Conservation (phyloP, 352 stramenopile genomes). For the Pythium utonaiense region DNA sequence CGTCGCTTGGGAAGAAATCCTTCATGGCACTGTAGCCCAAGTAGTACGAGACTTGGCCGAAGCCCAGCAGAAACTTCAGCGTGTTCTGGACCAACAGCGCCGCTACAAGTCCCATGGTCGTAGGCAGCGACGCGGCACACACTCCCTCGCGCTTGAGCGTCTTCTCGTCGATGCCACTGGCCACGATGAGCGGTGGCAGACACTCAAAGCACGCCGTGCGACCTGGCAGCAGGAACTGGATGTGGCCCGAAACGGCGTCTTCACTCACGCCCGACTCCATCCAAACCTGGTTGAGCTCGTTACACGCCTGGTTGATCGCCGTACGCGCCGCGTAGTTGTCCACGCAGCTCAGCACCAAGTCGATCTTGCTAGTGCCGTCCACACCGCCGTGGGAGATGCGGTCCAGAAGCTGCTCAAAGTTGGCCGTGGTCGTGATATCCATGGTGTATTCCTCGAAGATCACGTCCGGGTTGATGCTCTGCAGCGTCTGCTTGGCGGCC, state of each 20-base stretch:
- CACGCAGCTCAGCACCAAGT: constrained; percentile 87
- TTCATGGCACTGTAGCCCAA: constrained; percentile 86
- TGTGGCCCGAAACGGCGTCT: constrained; percentile 87
- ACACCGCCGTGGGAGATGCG: constrained; percentile 68
- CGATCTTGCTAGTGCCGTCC: constrained; percentile 49
- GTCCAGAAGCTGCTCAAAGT: constrained; percentile 84
- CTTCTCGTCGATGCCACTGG: constrained; percentile 81
- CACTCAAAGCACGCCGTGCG: constrained; percentile 89
- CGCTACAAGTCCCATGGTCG: constrained; percentile 87
- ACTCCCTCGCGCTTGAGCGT: constrained; percentile 87
- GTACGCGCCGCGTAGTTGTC: constrained; percentile 89
- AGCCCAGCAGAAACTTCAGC: constrained; percentile 83
- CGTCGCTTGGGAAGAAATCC: constrained; percentile 81
- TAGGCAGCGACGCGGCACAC: constrained; percentile 85
- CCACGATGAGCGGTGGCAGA: constrained; percentile 82
- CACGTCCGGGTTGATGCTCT: constrained; percentile 89
- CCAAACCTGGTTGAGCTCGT: constrained; percentile 82
- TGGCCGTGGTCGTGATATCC: constrained; percentile 82
- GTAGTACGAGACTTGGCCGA: constrained; percentile 87
- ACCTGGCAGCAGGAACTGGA: constrained; percentile 83
- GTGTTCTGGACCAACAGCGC: constrained; percentile 86
- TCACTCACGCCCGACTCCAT: constrained; percentile 91
- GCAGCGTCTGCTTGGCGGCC: constrained; percentile 82
- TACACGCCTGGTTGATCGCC: constrained; percentile 86
- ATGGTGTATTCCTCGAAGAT: constrained; percentile 85